Evolutionary conservation across 2,329 filamentous ascomycete genomes (phyloP).

Genomic region (Daldinia eschscholtzii): DNA sequence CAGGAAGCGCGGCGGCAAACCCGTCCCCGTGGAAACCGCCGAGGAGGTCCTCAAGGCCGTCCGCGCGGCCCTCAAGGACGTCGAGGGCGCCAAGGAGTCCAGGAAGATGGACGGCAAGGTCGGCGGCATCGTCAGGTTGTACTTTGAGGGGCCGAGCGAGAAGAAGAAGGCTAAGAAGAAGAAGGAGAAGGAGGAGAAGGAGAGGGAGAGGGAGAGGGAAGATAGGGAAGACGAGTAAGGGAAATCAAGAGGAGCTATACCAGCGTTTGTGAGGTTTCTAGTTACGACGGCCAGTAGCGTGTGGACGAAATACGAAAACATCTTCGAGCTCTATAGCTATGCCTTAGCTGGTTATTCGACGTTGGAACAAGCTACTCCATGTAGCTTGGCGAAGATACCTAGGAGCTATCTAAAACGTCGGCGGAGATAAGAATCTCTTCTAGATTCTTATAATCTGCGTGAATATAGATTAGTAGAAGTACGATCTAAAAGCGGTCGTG

Average conservation of each 20-base stretch:
- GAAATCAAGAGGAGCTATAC: neutral
- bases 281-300: neutral
- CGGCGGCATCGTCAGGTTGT: slow-evolving; percentile 54
- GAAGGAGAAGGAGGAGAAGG: slow-evolving; percentile 17
- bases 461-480: neutral
- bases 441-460: neutral
- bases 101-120: slow-evolving; percentile 58
- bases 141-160: slow-evolving; percentile 53
- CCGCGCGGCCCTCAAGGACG: slow-evolving; percentile 42
- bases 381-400: neutral
- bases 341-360: neutral
- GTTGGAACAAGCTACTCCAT: neutral
- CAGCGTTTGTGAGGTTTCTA: neutral
- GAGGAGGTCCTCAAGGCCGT: slow-evolving; percentile 67
- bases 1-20: slow-evolving; percentile 72
- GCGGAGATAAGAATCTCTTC: neutral
- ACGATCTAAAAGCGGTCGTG: neutral
- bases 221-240: neutral
- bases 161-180: slow-evolving; percentile 29
- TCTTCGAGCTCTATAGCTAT: neutral
- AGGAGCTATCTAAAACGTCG: neutral
- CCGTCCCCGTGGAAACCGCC: slow-evolving; percentile 74
- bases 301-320: neutral
- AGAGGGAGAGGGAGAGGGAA: slow-evolving; percentile 1
- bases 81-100: slow-evolving; percentile 55